Evolutionary conservation across 192 early-diverging fungal species (phyloP).

Genomic region (Coemansia sp.): DNA sequence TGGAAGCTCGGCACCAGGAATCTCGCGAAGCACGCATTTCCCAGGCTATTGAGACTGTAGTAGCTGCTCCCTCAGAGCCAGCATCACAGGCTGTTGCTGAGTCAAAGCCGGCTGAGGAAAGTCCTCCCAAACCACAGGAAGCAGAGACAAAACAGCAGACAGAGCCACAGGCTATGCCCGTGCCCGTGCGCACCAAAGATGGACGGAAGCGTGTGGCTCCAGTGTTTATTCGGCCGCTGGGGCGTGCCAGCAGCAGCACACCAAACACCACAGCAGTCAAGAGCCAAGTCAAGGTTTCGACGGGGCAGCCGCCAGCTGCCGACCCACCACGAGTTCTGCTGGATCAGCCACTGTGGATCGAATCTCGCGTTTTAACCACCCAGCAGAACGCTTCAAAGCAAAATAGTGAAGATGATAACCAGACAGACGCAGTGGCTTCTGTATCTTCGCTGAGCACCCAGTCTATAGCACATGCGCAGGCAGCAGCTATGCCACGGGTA

Average conservation of each 20-base stretch:
- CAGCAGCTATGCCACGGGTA: conserved; percentile 29
- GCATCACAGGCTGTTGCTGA: not conserved
- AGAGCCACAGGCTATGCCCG: conserved; percentile 57
- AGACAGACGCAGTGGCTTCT: not conserved
- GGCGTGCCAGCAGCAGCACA: conserved; percentile 2
- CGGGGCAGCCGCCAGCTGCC: not conserved
- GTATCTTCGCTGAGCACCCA: conserved; percentile 22
- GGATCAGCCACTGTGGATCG: conserved; percentile 1
- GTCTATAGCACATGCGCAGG: conserved; percentile 41
- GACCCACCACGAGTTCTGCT: not conserved
- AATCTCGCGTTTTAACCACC: not conserved
- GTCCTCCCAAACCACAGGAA: not conserved
- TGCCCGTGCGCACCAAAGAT: conserved; percentile 60
- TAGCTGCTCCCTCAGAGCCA: no score
- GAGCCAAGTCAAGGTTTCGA: not conserved
- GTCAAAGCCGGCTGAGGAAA: not conserved
- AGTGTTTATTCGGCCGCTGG: conserved; percentile 53
- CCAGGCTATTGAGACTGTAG: conserved; percentile 1
- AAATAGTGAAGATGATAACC: not conserved
- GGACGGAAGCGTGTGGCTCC: conserved; percentile 87
- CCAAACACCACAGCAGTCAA: not conserved
- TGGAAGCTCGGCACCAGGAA: conserved; percentile 56
- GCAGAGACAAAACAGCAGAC: not conserved
- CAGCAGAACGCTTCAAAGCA: not conserved
- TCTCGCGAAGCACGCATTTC: conserved; percentile 34